Conservation (phyloP, 108 stramenopile species). For the Phaeodactylum tricornutum region DNA sequence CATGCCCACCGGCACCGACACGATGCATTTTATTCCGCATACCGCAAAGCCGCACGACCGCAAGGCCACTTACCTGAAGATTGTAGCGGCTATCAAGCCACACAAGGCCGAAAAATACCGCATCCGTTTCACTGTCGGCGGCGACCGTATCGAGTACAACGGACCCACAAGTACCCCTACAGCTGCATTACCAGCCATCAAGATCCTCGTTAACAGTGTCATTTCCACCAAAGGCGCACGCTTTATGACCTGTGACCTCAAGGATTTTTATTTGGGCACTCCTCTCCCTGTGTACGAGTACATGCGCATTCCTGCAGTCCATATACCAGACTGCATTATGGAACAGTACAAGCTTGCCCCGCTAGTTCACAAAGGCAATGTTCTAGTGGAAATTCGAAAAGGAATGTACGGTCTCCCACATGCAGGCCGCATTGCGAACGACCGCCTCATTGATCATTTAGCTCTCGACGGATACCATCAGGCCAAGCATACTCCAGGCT, state of each 20-base stretch:
- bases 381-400: conserved; percentile 8
- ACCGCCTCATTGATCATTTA: neutral
- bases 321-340: conserved; percentile 31
- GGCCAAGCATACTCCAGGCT: neutral
- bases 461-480: neutral
- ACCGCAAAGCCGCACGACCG: conserved; percentile 11
- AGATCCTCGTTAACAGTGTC: conserved; percentile 38
- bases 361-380: neutral
- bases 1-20: conserved; percentile 8
- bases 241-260: conserved; percentile 19
- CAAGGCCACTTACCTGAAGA: conserved; percentile 17
- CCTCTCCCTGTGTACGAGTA: conserved; percentile 22
- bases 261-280: conserved; percentile 32
- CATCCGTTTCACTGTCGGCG: conserved; percentile 19
- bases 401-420: conserved; percentile 44
- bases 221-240: conserved; percentile 17
- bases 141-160: conserved; percentile 23
- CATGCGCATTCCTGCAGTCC: conserved; percentile 19
- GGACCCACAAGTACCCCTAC: conserved; percentile 17
- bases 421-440: neutral
- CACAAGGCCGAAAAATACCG: conserved; percentile 22
- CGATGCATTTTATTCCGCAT: conserved; percentile 6
- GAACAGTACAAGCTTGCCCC: conserved; percentile 17
- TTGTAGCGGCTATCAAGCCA: conserved; percentile 14
- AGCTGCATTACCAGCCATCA: conserved; percentile 24